These are phyloP conservation scores for Ambrosia artemisiifolia DNA, from an alignment of 129 eudicot genomes.

Conservation along the genomic window DNA sequence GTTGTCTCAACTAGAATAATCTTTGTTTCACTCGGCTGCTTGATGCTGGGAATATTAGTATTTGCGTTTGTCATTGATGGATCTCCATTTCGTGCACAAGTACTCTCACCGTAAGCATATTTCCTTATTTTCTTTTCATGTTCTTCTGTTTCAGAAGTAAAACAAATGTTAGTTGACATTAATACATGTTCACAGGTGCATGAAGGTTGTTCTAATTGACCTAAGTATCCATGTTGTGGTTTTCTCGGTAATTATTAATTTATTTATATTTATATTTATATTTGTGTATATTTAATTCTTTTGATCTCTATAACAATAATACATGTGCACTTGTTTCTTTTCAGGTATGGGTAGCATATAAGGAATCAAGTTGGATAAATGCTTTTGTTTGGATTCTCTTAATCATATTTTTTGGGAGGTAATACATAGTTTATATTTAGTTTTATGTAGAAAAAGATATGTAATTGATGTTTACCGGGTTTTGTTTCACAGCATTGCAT, in stretches of 20 bases:
- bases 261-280: background rate
- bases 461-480: too few species aligned
- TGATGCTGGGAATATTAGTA: background rate
- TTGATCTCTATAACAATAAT: too few species aligned
- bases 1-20: constrained; percentile 3
- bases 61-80: background rate
- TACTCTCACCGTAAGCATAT: background rate
- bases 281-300: background rate
- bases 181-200: background rate
- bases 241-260: background rate
- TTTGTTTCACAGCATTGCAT: too few species aligned
- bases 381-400: too few species aligned
- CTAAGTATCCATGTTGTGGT: background rate
- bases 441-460: too few species aligned
- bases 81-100: constrained; percentile 4
- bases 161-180: too few species aligned
- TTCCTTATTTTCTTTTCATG: background rate
- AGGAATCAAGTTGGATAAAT: too few species aligned
- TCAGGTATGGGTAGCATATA: too few species aligned
- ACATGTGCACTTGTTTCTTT: too few species aligned
- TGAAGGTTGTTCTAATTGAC: background rate
- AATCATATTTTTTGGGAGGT: too few species aligned
- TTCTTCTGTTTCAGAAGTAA: too few species aligned
- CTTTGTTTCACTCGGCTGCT: background rate
- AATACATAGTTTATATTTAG: too few species aligned